Percentiles rank a stretch among this genome's conserved stretches.
These are phyloP conservation scores for Deinandra increscens DNA, from an alignment of 129 eudicot species.

Conservation along the genomic window DNA sequence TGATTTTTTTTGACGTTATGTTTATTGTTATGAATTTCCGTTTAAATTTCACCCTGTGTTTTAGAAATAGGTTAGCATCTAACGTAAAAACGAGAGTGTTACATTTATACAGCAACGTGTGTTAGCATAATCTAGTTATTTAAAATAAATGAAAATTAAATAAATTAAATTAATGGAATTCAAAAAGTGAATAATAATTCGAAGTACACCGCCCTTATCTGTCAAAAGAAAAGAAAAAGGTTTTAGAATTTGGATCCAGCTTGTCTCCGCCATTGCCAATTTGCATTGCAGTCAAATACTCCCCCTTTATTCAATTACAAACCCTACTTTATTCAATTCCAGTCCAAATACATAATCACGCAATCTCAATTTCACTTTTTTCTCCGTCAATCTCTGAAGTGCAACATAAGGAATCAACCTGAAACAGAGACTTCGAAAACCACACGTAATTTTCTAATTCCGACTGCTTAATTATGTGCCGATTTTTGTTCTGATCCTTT, in stretches of 20 bases:
- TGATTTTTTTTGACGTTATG: no score
- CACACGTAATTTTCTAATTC: conserved; percentile 11
- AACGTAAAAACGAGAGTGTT: no score
- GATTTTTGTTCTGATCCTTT: not conserved
- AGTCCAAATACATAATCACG: conserved; percentile 14
- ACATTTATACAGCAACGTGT: no score
- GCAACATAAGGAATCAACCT: conserved; percentile 16
- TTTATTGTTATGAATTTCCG: no score
- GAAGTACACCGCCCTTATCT: conserved; percentile 25
- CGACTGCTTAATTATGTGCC: conserved; percentile 5
- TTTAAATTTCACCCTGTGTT: no score
- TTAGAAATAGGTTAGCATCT: no score
- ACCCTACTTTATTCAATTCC: conserved; percentile 15
- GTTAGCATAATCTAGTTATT: no score
- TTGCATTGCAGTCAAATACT: conserved; percentile 18
- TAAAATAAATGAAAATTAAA: not conserved
- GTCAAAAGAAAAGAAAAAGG: conserved; percentile 29
- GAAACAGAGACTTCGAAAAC: conserved; percentile 11
- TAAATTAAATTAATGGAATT: not conserved
- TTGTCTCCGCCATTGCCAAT: conserved; percentile 16
- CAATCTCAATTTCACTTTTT: conserved; percentile 12
- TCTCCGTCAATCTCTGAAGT: not conserved
- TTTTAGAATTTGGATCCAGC: conserved; percentile 25
- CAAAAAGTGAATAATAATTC: conserved; percentile 19
- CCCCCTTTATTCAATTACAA: conserved; percentile 23